Conservation (phyloP, 129 eudicot species). For the Tanacetum coccineum region DNA sequence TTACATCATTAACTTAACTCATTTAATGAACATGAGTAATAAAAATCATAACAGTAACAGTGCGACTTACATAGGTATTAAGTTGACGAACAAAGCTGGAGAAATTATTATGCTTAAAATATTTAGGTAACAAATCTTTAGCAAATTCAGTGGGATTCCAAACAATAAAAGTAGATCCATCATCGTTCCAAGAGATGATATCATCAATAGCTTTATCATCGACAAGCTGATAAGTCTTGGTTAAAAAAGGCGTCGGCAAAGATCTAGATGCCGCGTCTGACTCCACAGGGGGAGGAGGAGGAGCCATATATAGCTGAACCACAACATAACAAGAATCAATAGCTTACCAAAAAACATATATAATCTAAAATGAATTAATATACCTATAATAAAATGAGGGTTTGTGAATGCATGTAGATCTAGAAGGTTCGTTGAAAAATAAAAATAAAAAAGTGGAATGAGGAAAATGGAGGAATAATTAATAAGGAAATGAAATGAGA, state of each 20-base stretch:
- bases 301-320: conserved; percentile 30
- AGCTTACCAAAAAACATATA: not conserved
- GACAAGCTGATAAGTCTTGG: conserved; percentile 85
- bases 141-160: conserved; percentile 98
- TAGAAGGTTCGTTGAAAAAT: conserved; percentile 49
- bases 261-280: conserved; percentile 44
- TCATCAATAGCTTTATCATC: conserved; percentile 73
- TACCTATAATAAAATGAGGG: not conserved
- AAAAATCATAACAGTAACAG: too few relatives aligned
- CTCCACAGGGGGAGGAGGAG: conserved; percentile 60
- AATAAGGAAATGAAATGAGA: not conserved
- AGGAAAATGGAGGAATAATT: too few relatives aligned
- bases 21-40: too few relatives aligned
- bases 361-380: not conserved
- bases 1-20: too few relatives aligned
- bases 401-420: not conserved
- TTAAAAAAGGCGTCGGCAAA: conserved; percentile 89
- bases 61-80: conserved; percentile 77
- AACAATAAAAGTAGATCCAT: conserved; percentile 90
- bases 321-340: conserved; percentile 11
- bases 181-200: conserved; percentile 90
- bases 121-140: conserved; percentile 83
- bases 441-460: too few relatives aligned
- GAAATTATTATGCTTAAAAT: conserved; percentile 93
- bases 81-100: conserved; percentile 96